Percentiles rank a stretch among this genome's conserved stretches.
Evolutionary conservation across 2,329 filamentous ascomycete genomes (phyloP).

Genomic region (Epicoccum sorghinum): DNA sequence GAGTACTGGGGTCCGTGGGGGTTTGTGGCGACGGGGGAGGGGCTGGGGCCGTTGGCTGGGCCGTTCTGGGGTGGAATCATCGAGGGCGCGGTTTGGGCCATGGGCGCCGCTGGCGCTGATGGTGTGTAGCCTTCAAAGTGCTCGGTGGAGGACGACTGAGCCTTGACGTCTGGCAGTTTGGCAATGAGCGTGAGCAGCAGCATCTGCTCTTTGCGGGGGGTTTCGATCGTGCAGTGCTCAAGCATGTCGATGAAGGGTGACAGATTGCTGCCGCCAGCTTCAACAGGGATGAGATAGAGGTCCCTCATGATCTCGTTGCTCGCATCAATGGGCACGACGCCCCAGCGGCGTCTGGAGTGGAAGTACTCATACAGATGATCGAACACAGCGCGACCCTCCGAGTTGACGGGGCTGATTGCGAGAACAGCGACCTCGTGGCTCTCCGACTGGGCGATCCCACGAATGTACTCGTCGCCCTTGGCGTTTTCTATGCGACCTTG

Average conservation of each 20-base stretch:
- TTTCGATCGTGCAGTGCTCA: constrained; percentile 80
- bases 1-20: constrained; percentile 45
- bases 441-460: constrained; percentile 79
- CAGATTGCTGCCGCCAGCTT: constrained; percentile 69
- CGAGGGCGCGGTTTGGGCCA: constrained; percentile 26
- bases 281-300: constrained; percentile 87
- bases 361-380: constrained; percentile 88
- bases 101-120: constrained; percentile 18
- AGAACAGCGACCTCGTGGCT: constrained; percentile 86
- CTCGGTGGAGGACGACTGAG: constrained; percentile 36
- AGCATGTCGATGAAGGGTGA: constrained; percentile 89
- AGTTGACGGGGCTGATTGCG: constrained; percentile 68
- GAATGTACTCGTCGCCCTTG: constrained; percentile 89
- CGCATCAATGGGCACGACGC: constrained; percentile 65
- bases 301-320: constrained; percentile 83
- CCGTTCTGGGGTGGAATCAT: constrained; percentile 20
- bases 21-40: constrained; percentile 31
- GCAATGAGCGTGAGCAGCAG: constrained; percentile 87
- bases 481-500: constrained; percentile 81
- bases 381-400: constrained; percentile 66
- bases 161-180: constrained; percentile 43
- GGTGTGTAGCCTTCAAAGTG: constrained; percentile 31
- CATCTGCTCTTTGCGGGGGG: constrained; percentile 73
- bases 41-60: constrained; percentile 33
- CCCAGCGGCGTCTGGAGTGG: constrained; percentile 78